These are phyloP conservation scores for Solanum hybrid DNA, from an alignment of 305 asterid genomes.

Conservation along the genomic window DNA sequence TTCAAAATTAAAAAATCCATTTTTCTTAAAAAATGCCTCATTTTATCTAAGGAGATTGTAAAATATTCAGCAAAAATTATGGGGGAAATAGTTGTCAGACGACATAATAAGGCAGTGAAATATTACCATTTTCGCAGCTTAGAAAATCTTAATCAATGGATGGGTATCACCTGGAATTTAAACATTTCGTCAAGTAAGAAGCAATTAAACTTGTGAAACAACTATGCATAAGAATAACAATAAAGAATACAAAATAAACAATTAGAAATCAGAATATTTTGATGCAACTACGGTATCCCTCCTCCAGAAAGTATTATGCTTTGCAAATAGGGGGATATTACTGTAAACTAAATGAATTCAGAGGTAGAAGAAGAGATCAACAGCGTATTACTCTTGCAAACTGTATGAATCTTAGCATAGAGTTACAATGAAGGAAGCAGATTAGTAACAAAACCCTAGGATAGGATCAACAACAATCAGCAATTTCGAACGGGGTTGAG, in stretches of 20 bases:
- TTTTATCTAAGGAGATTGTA: neutral
- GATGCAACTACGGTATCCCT: neutral
- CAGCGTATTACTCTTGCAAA: neutral
- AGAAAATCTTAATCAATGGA: neutral
- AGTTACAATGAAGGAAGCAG: neutral
- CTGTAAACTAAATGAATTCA: neutral
- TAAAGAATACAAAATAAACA: neutral
- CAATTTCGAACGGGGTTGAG: neutral
- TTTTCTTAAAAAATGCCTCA: neutral
- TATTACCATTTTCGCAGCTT: neutral
- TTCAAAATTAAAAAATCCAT: neutral
- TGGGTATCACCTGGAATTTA: neutral
- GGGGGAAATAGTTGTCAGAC: neutral
- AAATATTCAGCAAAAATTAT: neutral
- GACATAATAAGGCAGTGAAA: neutral
- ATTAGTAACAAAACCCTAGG: neutral
- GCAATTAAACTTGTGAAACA: neutral
- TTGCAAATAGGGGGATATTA: neutral
- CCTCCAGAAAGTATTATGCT: neutral
- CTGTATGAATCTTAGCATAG: neutral
- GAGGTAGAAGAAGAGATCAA: neutral
- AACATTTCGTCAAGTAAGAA: neutral
- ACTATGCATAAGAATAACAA: neutral
- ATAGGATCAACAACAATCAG: neutral
- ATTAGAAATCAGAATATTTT: neutral